phyloP scores from a whole-genome alignment of 345 rosid genomes.

The Citrus australasica region DNA sequence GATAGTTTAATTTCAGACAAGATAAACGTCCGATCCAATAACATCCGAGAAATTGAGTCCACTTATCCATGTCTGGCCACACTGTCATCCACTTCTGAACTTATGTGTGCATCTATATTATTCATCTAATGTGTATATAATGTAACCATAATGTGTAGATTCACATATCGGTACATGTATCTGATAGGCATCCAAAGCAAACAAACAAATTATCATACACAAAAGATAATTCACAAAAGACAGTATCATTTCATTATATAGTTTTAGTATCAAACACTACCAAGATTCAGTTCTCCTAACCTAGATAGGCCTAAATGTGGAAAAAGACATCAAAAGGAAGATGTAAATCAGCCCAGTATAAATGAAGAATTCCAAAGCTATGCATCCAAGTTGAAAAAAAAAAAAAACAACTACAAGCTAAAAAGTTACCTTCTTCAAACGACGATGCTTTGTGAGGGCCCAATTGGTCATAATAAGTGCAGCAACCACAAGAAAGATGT shows the following conservation, averaged over 20 bases:
- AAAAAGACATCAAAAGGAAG: background rate
- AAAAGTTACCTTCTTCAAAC: slow-evolving; percentile 74
- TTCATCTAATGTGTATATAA: background rate
- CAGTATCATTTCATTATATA: background rate
- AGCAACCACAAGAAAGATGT: slow-evolving; percentile 77
- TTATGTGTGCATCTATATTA: background rate
- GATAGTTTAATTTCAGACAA: background rate
- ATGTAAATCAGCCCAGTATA: background rate
- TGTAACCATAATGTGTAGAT: background rate
- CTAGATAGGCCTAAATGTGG: background rate
- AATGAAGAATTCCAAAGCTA: background rate
- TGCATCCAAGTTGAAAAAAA: background rate
- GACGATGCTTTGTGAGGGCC: slow-evolving; percentile 95
- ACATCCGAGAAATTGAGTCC: background rate
- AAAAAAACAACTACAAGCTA: background rate
- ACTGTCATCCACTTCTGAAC: background rate
- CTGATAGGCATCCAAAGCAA: background rate
- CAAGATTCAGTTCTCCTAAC: background rate
- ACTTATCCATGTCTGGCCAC: background rate
- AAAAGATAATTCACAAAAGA: background rate
- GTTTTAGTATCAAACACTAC: background rate
- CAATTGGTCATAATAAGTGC: slow-evolving; percentile 88
- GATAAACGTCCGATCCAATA: background rate
- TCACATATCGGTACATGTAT: background rate
- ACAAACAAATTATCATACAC: background rate